These are phyloP conservation scores for Hysterangium stoloniferum DNA, from an alignment of 768 basidiomycete species.

Conservation along the genomic window DNA sequence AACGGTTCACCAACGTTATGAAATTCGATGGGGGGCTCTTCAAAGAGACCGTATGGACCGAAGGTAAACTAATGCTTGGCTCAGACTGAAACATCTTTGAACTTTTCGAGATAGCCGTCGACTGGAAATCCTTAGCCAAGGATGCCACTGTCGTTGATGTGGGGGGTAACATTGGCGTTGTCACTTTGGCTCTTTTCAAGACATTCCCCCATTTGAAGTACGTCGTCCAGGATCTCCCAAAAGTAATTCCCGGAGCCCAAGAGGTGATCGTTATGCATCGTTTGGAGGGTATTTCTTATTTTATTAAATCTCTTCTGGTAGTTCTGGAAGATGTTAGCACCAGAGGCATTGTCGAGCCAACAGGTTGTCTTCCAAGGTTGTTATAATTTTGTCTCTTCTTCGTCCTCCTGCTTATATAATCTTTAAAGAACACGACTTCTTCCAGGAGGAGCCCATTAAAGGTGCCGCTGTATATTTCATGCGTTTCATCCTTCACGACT, in stretches of 20 bases:
- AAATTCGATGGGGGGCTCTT: not conserved
- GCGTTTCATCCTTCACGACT: not conserved
- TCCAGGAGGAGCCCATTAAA: not conserved
- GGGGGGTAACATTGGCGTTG: conserved; percentile 33
- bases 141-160: conserved; percentile 32
- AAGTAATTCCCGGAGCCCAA: conserved; percentile 25
- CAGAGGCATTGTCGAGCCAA: not conserved
- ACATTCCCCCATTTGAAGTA: conserved; percentile 28
- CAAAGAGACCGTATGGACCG: not conserved
- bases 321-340: not conserved
- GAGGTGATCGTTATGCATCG: conserved; percentile 11
- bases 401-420: not conserved
- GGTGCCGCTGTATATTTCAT: not conserved
- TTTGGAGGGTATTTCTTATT: not conserved
- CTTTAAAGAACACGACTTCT: not conserved
- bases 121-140: conserved; percentile 26
- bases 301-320: not conserved
- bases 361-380: not conserved
- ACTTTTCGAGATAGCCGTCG: conserved; percentile 23
- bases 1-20: conserved; percentile 28
- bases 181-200: conserved; percentile 27
- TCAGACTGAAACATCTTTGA: not conserved
- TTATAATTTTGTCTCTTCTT: not conserved
- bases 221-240: conserved; percentile 30
- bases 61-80: not conserved